phyloP scores from a whole-genome alignment of 2,329 filamentous ascomycete genomes.

The Exophiala alcalophila region DNA sequence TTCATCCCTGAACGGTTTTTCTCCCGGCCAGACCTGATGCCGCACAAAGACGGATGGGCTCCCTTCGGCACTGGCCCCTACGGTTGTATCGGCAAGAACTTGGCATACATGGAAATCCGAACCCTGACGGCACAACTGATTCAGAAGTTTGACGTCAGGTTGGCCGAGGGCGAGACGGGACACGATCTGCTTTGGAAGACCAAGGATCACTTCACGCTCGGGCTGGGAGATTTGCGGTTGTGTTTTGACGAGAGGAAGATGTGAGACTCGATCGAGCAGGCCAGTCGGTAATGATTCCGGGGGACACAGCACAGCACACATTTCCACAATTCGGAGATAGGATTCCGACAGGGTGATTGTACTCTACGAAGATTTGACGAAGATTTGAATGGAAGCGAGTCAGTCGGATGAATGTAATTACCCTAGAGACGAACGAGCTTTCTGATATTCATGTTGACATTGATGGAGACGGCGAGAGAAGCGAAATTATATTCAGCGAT shows the following conservation, averaged over 20 bases:
- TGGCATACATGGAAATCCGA: conserved; percentile 34
- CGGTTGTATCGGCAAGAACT: conserved; percentile 33
- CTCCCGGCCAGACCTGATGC: conserved; percentile 35
- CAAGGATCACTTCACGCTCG: conserved; percentile 25
- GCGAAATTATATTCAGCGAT: too few relatives aligned
- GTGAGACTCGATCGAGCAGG: background rate
- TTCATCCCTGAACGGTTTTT: conserved; percentile 43
- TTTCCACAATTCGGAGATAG: too few relatives aligned
- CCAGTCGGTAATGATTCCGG: too few relatives aligned
- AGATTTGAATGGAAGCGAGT: too few relatives aligned
- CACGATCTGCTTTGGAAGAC: conserved; percentile 17
- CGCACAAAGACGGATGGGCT: conserved; percentile 33
- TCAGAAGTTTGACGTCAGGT: conserved; percentile 30
- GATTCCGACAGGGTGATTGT: too few relatives aligned
- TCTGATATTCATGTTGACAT: too few relatives aligned
- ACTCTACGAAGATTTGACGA: too few relatives aligned
- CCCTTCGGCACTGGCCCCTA: conserved; percentile 37
- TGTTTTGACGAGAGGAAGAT: conserved; percentile 15
- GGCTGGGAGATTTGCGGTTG: conserved; percentile 10
- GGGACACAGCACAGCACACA: too few relatives aligned
- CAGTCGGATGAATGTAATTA: too few relatives aligned
- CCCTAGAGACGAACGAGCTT: too few relatives aligned
- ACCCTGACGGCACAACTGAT: conserved; percentile 27
- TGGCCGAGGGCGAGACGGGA: conserved; percentile 32
- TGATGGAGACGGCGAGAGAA: too few relatives aligned